Evolutionary conservation across 495 filamentous ascomycete genomes (phyloP), one percentile per base, ranked within the genome.

Genomic region (Xylaria scruposa): DNA sequence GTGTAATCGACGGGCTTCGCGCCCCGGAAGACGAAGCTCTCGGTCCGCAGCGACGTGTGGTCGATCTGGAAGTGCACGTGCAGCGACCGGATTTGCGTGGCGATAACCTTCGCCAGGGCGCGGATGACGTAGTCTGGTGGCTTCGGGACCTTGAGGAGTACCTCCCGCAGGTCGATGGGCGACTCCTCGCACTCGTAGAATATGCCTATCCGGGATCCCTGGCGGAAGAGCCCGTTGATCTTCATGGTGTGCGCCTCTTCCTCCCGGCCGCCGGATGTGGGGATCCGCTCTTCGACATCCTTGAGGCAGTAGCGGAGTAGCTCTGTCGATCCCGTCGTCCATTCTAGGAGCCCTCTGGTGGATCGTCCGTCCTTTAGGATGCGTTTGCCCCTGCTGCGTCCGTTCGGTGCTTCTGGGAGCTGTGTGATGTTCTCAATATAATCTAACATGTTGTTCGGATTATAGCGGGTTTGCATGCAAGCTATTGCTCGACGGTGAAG

Each of bases 21-120:
- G 36, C 60, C 9, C 9, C 26, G 38, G n/a, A 63, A 63, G 21
- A 63, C 60, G 60, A 63, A 63, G 21, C 60, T 63, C 38, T 42
- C 60, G n/a, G 60, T 44, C 12, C 60, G 60, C 38, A 63, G 38
- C 13, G 36, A 38, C 0, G 19, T 44, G 12, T 63, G 60, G 60
- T 44, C 6, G 9, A 63, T 17, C 12, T 44, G 19, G 38, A 63
- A 63, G 21, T 63, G 60, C n/a, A 63, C 60, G 21, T 44, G 38
- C 12, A 63, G 38, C 38, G 60, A 63, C 4, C 60, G 38, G 3
- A 63, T 21, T 21, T 63, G 60, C 4, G 60, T 63, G 0, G 60
- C 60, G 21, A 63, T n/a, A 21, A 17, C 21, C 5, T 21, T 6
- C 0, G 60, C 60, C n/a, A 63, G 38, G 3, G 1, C 38, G 38